Evolutionary conservation across 768 basidiomycete genomes (phyloP).

Genomic region (Lactarius sp.): DNA sequence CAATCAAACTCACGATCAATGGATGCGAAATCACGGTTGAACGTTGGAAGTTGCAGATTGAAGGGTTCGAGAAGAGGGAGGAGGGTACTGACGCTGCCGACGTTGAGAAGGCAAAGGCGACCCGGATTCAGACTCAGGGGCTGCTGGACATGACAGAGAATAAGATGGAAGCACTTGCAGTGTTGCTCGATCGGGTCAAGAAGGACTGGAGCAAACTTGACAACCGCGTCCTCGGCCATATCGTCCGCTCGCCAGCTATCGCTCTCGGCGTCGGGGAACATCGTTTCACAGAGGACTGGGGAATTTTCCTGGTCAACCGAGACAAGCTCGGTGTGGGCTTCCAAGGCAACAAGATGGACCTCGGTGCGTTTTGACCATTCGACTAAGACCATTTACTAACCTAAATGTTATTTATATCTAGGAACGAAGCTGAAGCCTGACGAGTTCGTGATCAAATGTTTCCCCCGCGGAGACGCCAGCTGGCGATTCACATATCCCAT

Average conservation of each 20-base stretch:
- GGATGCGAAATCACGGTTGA: conserved; percentile 26
- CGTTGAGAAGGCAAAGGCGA: conserved; percentile 8
- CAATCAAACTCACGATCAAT: conserved; percentile 29
- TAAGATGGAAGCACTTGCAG: conserved; percentile 28
- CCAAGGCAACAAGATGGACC: no score
- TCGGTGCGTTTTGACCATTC: no score
- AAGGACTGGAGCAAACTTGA: no score
- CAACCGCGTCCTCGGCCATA: no score
- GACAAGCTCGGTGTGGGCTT: no score
- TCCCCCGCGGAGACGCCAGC: conserved; percentile 25
- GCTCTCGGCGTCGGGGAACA: no score
- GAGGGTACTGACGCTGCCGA: conserved; percentile 9
- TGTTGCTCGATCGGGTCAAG: conserved; percentile 8
- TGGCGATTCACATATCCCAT: conserved; percentile 33
- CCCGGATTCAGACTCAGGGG: no score
- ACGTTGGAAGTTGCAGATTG: conserved; percentile 28
- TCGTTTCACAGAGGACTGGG: no score
- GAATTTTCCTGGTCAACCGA: no score
- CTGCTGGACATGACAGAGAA: conserved; percentile 18
- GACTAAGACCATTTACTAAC: conserved; percentile 28
- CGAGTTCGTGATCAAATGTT: conserved; percentile 29
- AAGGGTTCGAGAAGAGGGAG: conserved; percentile 23
- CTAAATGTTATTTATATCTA: conserved; percentile 24
- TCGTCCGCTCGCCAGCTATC: no score
- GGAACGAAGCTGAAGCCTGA: conserved; percentile 25